phyloP scores from a whole-genome alignment of 2,329 filamentous ascomycete genomes.

The Emergomyces orientalis region DNA sequence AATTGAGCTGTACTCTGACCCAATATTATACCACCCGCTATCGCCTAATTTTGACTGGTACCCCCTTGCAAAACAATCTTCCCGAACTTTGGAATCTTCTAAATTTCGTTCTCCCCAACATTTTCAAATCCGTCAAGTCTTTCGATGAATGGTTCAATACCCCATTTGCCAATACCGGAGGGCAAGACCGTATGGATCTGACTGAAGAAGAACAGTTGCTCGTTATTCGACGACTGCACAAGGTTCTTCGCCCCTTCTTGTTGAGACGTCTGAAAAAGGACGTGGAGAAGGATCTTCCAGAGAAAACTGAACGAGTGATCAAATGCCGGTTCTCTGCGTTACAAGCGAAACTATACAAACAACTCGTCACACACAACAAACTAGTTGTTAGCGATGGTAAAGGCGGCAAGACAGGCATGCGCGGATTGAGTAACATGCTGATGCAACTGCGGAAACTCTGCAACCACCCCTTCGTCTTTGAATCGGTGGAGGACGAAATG shows the following conservation, averaged over 20 bases:
- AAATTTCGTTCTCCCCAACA: conserved; percentile 95
- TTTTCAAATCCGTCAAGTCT: conserved; percentile 98
- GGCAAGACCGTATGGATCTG: conserved; percentile 97
- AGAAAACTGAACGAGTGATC: conserved; percentile 98
- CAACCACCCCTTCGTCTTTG: conserved; percentile 98
- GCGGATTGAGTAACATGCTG: conserved; percentile 97
- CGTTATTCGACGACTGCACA: conserved; percentile 95
- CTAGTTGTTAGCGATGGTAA: conserved; percentile 91
- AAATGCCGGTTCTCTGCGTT: conserved; percentile 97
- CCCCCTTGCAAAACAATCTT: conserved; percentile 92
- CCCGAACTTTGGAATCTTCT: conserved; percentile 95
- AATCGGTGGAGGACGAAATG: conserved; percentile 96
- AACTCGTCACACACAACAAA: conserved; percentile 92
- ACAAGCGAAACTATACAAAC: conserved; percentile 90
- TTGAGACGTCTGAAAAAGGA: conserved; percentile 98
- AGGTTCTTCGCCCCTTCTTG: conserved; percentile 93
- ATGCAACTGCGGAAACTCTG: conserved; percentile 99
- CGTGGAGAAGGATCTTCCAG: conserved; percentile 95
- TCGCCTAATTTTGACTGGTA: conserved; percentile 93
- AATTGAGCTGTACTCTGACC: conserved; percentile 88
- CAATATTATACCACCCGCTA: conserved; percentile 93
- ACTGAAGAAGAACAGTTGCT: conserved; percentile 99
- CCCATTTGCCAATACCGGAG: conserved; percentile 94
- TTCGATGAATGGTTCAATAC: conserved; percentile 99
- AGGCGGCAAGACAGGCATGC: conserved; percentile 86